Evolutionary conservation across 164 flowering plant genomes (phyloP), one percentile per base, ranked within the genome.

Genomic region (Magnolia sinica): DNA sequence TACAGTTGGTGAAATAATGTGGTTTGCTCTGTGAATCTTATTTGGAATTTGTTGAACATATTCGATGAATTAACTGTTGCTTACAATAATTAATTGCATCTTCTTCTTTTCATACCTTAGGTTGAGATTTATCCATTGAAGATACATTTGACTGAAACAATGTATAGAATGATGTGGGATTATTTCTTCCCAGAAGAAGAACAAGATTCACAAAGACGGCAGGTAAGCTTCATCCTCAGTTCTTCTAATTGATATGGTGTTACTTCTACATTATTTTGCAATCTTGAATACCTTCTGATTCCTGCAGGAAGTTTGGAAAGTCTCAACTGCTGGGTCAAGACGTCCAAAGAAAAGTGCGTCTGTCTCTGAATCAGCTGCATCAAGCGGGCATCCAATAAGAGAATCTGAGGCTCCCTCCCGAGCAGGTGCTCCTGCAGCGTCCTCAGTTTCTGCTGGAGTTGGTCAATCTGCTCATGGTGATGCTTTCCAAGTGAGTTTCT

Each of bases 151-250:
- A 93, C 98, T 3, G 99, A 96, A 85, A 83, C 89, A 68, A 88
- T 93, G 95, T 94, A 94, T 85, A 85, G 90, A 83, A 89, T 90
- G 96, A 96, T 94, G 95, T 96, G 98, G 99, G 96, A 78, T 67
- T 96, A 96, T 79, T 87, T 94, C 67, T 96, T 96, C 80, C 98
- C 98, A 29, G 97, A 91, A 85, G 99, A 96, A 87, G 98, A 96
- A 82, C 99, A 96, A 79, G 99, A 96, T 82, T 94, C 98, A 72
- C 97, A 89, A 74, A 81, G 98, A 70, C 88, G 99, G 74, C 98
- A 96, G 98, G 98, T 89, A 76, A 80, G 88, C 70, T 64, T 27
- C 31, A 27, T 61, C 1, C 70, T 72, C 61, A n/a, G 7, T 49
- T 76, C 50, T 63, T 69, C 55, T 45, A 64, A 50, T 22, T 73